Base-by-base conservation (phyloP, 2,329 filamentous ascomycete genomes). In the Pyrenochaeta sp. region DNA sequence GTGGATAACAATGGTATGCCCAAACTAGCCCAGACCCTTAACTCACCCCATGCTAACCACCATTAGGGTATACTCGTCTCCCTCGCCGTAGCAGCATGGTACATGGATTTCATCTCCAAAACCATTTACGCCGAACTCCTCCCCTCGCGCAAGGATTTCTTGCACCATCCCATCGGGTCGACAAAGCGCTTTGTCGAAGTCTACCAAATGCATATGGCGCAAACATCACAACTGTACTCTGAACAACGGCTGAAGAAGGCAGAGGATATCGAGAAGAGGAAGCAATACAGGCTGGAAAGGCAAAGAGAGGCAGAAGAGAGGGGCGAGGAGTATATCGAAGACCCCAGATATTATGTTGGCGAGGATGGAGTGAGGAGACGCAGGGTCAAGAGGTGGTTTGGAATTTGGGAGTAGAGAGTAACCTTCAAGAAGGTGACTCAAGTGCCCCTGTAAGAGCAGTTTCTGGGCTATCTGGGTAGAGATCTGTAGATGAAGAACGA, bases 211-310 rank as follows among this genome's bases (percentile, higher is more conserved):
- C 90, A 96, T 72, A 85, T 90, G 63, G 84, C 87, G 65, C 88
- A 93, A 74, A 85, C 85, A 61, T 88, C 87, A 27, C 81, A 84
- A 60, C 79, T 87, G 69, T 89, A 90, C 23, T 82, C 84, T 46
- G 90, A 93, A 76, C 87, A 87, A 78, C 85, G 93, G 49, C 85
- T 86, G 68, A 84, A 84, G 69, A 87, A 87, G 63, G 83, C 92
- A 50, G 92, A 97, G 63, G 95, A 99, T 78, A 89, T 95, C 23
- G 85, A 89, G 75, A 97, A 97, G 85, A 85, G 94, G 67, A 85
- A 85, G 56, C 87, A 90, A 75, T 99, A 92, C 78, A 87, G 93
- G 68, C 88, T 91, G 77, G 64, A 70, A 55, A 78, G 75, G 73
- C 75, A 67, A 62, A 51, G 56, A 66, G 72, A 68, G 62, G 73